These are phyloP conservation scores for Globisporangium cystogenes DNA, from an alignment of 352 stramenopile genomes.

Conservation along the genomic window DNA sequence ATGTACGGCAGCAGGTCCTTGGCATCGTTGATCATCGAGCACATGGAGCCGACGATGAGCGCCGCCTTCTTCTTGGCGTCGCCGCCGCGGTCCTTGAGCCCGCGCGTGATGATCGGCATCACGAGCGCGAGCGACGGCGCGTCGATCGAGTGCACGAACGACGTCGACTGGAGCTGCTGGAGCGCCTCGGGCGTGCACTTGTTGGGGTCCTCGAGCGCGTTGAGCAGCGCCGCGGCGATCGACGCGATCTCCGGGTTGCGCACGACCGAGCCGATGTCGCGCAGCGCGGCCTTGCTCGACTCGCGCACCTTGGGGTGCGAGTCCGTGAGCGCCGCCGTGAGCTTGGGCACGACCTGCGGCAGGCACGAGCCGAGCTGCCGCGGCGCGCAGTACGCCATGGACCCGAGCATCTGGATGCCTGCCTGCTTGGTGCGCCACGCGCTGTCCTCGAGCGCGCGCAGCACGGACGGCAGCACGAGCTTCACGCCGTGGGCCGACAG, in stretches of 20 bases:
- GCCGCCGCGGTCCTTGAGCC: conserved; percentile 95
- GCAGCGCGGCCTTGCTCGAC: conserved; percentile 93
- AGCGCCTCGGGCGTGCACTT: conserved; percentile 91
- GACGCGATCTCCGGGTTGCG: conserved; percentile 98
- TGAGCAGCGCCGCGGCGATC: conserved; percentile 92
- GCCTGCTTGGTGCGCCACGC: conserved; percentile 98
- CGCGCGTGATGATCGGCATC: conserved; percentile 98
- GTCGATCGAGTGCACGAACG: conserved; percentile 99
- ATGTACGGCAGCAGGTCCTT: conserved; percentile 98
- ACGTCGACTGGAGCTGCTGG: conserved; percentile 96
- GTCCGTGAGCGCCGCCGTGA: conserved; percentile 96
- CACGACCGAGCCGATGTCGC: conserved; percentile 98
- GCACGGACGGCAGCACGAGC: conserved; percentile 96
- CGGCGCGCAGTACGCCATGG: conserved; percentile 97
- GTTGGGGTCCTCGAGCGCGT: conserved; percentile 95
- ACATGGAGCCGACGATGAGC: conserved; percentile 99
- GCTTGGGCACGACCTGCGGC: conserved; percentile 98
- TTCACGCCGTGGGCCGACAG: conserved; percentile 99
- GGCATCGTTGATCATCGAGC: conserved; percentile 97
- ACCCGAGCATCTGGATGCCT: conserved; percentile 96
- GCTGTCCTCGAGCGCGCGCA: conserved; percentile 92
- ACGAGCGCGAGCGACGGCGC: conserved; percentile 98
- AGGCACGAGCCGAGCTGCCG: conserved; percentile 98
- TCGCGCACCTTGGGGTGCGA: conserved; percentile 98
- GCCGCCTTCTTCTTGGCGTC: conserved; percentile 98